Evolutionary conservation across 2,329 filamentous ascomycete genomes (phyloP).

Genomic region (Diaporthe helianthi): DNA sequence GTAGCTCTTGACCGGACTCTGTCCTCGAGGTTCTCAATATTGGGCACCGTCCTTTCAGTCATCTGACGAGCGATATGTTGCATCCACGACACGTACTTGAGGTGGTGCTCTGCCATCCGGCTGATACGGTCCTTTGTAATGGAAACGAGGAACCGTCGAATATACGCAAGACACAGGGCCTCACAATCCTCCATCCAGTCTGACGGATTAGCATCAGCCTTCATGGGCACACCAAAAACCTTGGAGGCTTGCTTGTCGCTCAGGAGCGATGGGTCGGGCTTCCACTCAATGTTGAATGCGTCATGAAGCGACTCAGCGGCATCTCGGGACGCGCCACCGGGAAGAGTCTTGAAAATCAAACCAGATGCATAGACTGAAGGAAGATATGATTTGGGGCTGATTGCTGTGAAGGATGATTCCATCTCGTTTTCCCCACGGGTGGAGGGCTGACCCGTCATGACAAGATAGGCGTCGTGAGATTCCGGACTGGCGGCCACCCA

Average conservation of each 20-base stretch:
- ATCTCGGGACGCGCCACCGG: conserved; percentile 5
- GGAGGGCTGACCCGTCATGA: conserved; percentile 32
- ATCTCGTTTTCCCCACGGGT: conserved; percentile 32
- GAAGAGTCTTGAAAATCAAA: conserved; percentile 36
- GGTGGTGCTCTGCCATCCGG: conserved; percentile 33
- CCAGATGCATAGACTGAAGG: conserved; percentile 36
- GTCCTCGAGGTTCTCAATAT: conserved; percentile 31
- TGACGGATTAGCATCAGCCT: conserved; percentile 33
- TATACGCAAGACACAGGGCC: conserved; percentile 29
- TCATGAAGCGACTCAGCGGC: conserved; percentile 17
- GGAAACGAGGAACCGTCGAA: conserved; percentile 31
- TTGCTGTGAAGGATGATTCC: conserved; percentile 33
- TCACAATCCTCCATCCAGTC: conserved; percentile 36
- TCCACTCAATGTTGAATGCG: conserved; percentile 37
- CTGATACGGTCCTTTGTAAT: conserved; percentile 7
- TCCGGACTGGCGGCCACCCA: conserved; percentile 30
- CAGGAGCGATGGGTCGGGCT: conserved; percentile 37
- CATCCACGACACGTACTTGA: conserved; percentile 35
- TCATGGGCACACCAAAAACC: conserved; percentile 34
- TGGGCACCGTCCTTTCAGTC: neutral
- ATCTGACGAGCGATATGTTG: conserved; percentile 23
- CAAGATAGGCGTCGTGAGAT: conserved; percentile 35
- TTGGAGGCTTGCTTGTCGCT: conserved; percentile 30
- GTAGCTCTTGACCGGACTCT: conserved; percentile 30
- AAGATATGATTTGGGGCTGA: conserved; percentile 28